Evolutionary conservation across 2,329 filamentous ascomycete genomes (phyloP).

Genomic region (Aureobasidium vineae): DNA sequence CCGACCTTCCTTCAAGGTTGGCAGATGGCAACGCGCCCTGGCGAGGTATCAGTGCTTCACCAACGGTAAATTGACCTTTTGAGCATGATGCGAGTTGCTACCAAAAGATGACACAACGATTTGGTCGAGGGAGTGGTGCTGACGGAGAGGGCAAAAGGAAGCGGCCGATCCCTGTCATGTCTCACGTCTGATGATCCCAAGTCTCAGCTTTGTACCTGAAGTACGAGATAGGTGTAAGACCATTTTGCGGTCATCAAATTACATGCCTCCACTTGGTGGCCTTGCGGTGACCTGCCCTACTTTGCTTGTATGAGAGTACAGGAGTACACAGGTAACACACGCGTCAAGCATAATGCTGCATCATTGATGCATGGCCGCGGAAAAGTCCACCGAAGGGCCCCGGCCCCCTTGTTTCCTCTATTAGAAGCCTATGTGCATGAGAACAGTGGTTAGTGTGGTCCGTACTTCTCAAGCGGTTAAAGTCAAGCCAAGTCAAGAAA

Average conservation of each 20-base stretch:
- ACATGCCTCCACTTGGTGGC: not conserved
- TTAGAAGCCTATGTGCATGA: constrained; percentile 14
- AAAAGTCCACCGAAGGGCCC: not conserved
- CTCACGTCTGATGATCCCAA: constrained; percentile 10
- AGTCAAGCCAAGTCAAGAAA: not conserved
- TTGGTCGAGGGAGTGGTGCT: not conserved
- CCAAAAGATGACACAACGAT: not conserved
- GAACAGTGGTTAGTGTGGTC: constrained; percentile 14
- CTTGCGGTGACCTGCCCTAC: not conserved
- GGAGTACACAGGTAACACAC: not conserved
- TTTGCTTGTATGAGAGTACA: not conserved
- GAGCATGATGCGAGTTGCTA: not conserved
- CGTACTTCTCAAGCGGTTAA: not conserved
- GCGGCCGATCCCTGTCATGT: constrained; percentile 25
- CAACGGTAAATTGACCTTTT: constrained; percentile 3
- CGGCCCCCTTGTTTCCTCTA: not conserved
- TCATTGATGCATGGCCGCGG: not conserved
- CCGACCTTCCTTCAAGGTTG: not conserved
- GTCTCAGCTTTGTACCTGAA: constrained; percentile 7
- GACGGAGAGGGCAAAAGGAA: constrained; percentile 15
- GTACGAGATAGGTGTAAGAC: not conserved
- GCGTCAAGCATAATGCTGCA: not conserved
- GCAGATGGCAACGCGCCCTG: not conserved
- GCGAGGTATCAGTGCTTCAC: constrained; percentile 5
- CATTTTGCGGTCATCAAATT: constrained; percentile 1